Evolutionary conservation across 257 asterid species (phyloP), one percentile per base, ranked within the genome.

Genomic region (Cinchona pubescens): DNA sequence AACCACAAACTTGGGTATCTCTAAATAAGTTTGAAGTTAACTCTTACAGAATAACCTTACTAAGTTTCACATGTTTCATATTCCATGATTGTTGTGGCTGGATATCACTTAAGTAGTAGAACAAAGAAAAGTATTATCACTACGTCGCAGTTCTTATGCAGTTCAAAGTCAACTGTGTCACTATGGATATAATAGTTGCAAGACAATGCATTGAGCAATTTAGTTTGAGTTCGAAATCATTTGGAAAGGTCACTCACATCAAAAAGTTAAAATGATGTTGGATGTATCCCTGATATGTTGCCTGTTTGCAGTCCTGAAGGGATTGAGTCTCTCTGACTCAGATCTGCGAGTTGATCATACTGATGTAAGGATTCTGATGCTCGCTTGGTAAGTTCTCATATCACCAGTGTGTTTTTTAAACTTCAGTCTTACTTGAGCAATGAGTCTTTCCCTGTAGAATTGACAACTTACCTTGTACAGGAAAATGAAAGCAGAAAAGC

Each of bases 401-500:
- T 73, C 71, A 60, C 43, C 72, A 32, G 14, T 73, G 45, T 53
- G 64, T 72, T 75, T 56, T 38, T 58, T 27, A 29, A 61, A 29
- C 25, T 72, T 38, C 76, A 68, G n/a, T 34, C 67, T 77, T 71
- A 46, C 2, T 74, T 55, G 40, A 45, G 75, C 72, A 27, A 21
- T 53, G 18, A 72, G 53, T 71, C 25, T 66, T 32, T 76, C 45
- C 38, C 38, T 53, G 62, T 73, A 49, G 73, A 72, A 62, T 69
- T 88, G 60, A 80, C 71, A 51, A 58, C 16, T 79, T 62, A 62
- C 75, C 79, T 67, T 79, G 67, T 78, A 73, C 78, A 94, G 98
- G 97, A 94, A 89, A 92, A 81, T 94, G 97, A 88, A 90, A 84
- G 94, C 98, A 10, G 85, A 88, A 85, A 92, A 84, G 80, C 98